These are phyloP conservation scores for Perkinsus chesapeaki DNA, from an alignment of 169 alveolate species.

Conservation along the genomic window DNA sequence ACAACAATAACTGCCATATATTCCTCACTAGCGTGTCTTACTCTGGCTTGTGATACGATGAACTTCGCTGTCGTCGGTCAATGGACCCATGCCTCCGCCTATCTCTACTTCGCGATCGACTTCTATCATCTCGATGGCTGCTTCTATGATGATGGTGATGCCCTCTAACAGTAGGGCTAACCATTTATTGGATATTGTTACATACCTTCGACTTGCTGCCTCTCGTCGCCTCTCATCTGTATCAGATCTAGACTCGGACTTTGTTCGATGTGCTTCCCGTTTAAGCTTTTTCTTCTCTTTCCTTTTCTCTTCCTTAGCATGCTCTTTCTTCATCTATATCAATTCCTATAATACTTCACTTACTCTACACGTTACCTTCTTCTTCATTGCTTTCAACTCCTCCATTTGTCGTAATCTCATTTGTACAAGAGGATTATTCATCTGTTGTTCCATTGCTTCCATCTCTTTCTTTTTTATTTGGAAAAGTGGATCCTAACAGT, in stretches of 20 bases:
- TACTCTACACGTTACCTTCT: background rate
- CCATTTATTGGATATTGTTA: background rate
- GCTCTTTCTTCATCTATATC: background rate
- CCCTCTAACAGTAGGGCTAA: background rate
- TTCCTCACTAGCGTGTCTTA: background rate
- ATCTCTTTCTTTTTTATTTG: background rate
- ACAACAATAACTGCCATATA: background rate
- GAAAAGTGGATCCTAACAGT: background rate
- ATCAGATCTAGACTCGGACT: background rate
- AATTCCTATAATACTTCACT: no score
- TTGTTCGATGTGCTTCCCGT: background rate
- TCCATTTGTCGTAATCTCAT: background rate
- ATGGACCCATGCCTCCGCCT: no score
- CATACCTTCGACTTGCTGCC: background rate
- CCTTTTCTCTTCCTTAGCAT: background rate
- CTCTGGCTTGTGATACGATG: background rate
- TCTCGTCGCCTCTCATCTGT: background rate
- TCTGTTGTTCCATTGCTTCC: background rate
- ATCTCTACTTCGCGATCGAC: background rate
- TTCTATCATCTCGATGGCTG: background rate
- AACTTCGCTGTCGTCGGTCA: background rate
- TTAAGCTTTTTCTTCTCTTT: background rate
- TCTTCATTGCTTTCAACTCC: background rate
- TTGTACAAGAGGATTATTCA: background rate
- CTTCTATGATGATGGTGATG: background rate